Base-by-base conservation (phyloP, 2,329 filamentous ascomycete species). In the Orbilia quercus region DNA sequence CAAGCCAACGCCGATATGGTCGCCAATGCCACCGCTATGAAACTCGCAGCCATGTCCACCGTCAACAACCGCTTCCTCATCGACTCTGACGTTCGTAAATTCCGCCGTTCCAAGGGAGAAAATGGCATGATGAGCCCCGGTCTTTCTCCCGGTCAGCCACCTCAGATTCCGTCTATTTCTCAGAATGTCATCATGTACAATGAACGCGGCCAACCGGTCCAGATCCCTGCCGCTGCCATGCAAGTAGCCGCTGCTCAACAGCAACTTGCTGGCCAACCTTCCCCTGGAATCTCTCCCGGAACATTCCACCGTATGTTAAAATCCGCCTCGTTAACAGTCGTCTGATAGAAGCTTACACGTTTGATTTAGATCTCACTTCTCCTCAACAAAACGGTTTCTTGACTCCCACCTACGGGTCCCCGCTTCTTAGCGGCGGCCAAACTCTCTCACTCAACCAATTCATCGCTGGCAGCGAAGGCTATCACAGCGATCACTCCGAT, bases 21-120 rank as follows among this genome's bases (percentile, higher is more conserved):
- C 67, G 95, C 95, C 70, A 99, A 98, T 80, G 95, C 95, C 23
- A 98, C 95, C 14, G 95, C 95, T 20, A 99, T 99, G 95, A 99
- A 99, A 81, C 86, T 99, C 57, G 95, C 95, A 48, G 95, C 95
- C 16, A 84, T 99, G 48, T 98, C 94, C 3, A 99, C 95, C 1
- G 95, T 99, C 54, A 99, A 98, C 84, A 99, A 98, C 81, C 91
- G 95, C 44, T 96, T 99, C 78, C 93, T 95, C 58, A 85, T 99
- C 70, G 95, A 99, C 42, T 78, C 77, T 78, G 95, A 99, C 80
- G 94, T 96, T 75, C 91, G 93, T 79, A 98, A 98, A 82, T 98
- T 95, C 65, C 91, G 95, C 75, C 91, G 94, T 72, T 88, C 92
- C 76, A 88, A 93, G 72, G 97, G 95, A 53, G 93, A 92, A 77